phyloP scores from a whole-genome alignment of 169 alveolate species.

The Besnoitia besnoiti region DNA sequence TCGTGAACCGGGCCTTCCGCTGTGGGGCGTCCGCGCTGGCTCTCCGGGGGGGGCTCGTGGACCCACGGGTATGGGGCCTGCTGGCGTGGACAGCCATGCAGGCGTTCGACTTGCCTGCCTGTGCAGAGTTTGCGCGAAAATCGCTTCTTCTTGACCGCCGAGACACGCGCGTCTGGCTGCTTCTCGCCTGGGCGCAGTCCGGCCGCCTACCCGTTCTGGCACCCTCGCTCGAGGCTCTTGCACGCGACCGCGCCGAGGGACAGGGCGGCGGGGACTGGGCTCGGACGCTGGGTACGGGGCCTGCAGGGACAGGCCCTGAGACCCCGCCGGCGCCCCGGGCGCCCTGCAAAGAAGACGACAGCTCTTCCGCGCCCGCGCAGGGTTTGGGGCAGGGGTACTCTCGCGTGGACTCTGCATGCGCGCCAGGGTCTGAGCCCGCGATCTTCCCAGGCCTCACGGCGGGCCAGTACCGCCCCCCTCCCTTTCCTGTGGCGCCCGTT shows the following conservation, averaged over 20 bases:
- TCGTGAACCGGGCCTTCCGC: conserved; percentile 10
- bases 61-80: conserved; percentile 20
- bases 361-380: neutral
- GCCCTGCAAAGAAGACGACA: neutral
- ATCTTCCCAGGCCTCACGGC: no score
- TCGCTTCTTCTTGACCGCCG: conserved; percentile 28
- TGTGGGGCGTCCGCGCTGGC: neutral
- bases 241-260: neutral
- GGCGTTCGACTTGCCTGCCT: conserved; percentile 19
- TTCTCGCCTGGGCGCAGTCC: conserved; percentile 40
- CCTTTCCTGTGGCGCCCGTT: neutral
- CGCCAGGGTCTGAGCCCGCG: neutral
- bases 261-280: neutral
- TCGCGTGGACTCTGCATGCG: neutral
- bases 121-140: neutral
- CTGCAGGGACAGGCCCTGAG: neutral
- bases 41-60: neutral
- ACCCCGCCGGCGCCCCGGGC: neutral
- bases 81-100: conserved; percentile 19
- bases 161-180: conserved; percentile 23
- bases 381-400: no score
- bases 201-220: conserved; percentile 20
- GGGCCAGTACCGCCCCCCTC: no score
- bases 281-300: neutral
- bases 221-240: neutral